A percentile compares a stretch with the other conserved stretches of the same genome.
Conservation (phyloP, 1,284 basidiomycete genomes). For the Cryptococcus sp. region DNA sequence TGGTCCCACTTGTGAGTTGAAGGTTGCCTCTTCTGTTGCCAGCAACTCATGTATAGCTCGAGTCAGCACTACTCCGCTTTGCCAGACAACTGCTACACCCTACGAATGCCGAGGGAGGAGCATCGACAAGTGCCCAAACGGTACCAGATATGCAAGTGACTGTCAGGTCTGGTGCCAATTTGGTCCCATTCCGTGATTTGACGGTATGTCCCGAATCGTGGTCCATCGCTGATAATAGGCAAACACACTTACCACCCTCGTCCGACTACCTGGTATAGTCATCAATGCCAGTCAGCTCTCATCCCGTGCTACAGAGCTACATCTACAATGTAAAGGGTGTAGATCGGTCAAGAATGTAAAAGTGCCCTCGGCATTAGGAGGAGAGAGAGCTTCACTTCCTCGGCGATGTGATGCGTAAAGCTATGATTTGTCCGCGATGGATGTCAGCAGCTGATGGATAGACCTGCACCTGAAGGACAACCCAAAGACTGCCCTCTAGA, state of each 20-base stretch:
- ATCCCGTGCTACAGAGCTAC: conserved; percentile 85
- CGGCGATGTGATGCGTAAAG: conserved; percentile 70
- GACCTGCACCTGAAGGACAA: conserved; percentile 64
- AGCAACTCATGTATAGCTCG: conserved; percentile 59
- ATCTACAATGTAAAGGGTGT: conserved; percentile 90
- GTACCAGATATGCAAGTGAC: conserved; percentile 87
- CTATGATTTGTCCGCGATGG: background rate
- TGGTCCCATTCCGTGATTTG: conserved; percentile 90
- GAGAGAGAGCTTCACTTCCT: conserved; percentile 74
- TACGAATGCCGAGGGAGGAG: conserved; percentile 49
- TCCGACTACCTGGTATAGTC: conserved; percentile 95
- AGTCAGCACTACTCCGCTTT: conserved; percentile 76
- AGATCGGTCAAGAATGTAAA: conserved; percentile 74
- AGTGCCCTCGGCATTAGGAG: conserved; percentile 78
- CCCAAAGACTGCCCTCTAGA: conserved; percentile 92
- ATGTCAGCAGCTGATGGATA: conserved; percentile 26
- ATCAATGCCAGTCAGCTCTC: conserved; percentile 94
- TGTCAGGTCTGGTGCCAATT: conserved; percentile 79
- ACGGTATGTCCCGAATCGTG: conserved; percentile 50
- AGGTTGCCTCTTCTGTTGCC: background rate
- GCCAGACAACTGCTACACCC: conserved; percentile 77
- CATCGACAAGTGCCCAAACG: conserved; percentile 8
- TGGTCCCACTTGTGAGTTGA: conserved; percentile 71
- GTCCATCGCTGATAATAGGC: conserved; percentile 52
- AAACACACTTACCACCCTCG: conserved; percentile 89